These are phyloP conservation scores for Zymoseptoria pseudotritici DNA, from an alignment of 2,329 filamentous ascomycete genomes.

Conservation along the genomic window DNA sequence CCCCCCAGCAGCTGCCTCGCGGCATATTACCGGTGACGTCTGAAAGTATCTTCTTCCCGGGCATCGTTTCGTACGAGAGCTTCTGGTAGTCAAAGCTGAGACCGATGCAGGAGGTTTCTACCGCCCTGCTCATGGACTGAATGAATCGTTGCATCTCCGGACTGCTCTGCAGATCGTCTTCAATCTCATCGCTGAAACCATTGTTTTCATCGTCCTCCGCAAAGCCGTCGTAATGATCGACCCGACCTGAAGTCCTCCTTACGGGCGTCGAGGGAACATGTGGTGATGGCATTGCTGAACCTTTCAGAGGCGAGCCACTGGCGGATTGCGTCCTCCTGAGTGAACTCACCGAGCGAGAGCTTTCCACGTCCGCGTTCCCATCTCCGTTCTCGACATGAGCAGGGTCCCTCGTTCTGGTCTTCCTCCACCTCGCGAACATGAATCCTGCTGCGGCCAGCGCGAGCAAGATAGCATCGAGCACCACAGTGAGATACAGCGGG, in stretches of 20 bases:
- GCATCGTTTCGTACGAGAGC: slow-evolving; percentile 29
- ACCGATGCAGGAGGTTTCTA: slow-evolving; percentile 46
- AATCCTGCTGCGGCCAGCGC: slow-evolving; percentile 15
- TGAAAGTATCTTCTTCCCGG: slow-evolving; percentile 39
- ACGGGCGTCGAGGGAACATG: slow-evolving; percentile 8
- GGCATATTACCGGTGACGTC: slow-evolving; percentile 50
- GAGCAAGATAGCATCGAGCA: slow-evolving; percentile 16
- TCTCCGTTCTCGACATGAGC: slow-evolving; percentile 23
- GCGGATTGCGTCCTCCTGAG: slow-evolving; percentile 6
- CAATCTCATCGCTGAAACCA: slow-evolving; percentile 20
- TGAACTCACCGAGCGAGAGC: slow-evolving; percentile 5
- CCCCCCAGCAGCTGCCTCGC: slow-evolving; percentile 47
- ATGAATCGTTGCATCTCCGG: slow-evolving; percentile 44
- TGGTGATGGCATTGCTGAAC: neutral
- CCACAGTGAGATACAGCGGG: slow-evolving; percentile 39
- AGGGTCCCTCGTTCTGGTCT: slow-evolving; percentile 25
- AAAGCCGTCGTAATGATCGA: slow-evolving; percentile 24
- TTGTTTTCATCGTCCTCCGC: slow-evolving; percentile 25
- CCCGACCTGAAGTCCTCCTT: slow-evolving; percentile 18
- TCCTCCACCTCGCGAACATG: slow-evolving; percentile 32
- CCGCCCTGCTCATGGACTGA: slow-evolving; percentile 46
- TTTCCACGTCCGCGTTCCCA: slow-evolving; percentile 25
- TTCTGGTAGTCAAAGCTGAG: slow-evolving; percentile 48
- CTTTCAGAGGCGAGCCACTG: slow-evolving; percentile 4
- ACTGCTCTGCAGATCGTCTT: slow-evolving; percentile 24